Evolutionary conservation across 805 yeast species (phyloP).

Genomic region (Pichia heedii): DNA sequence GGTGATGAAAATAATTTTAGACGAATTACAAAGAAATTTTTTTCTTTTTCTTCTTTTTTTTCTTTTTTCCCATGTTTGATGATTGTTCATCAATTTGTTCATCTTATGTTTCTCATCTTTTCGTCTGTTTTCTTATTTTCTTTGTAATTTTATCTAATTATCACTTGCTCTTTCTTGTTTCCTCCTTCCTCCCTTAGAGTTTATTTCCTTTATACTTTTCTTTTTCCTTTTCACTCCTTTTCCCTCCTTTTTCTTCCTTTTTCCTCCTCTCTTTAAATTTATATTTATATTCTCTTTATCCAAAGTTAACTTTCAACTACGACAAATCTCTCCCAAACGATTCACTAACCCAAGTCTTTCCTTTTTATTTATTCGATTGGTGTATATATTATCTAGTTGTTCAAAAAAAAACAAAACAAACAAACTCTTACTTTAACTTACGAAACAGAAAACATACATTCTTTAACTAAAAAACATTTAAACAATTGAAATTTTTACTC

Average conservation of each 20-base stretch:
- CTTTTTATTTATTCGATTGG: slow-evolving; percentile 1
- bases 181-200: too few relatives aligned
- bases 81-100: too few relatives aligned
- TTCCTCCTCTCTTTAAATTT: not conserved
- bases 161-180: too few relatives aligned
- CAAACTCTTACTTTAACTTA: not conserved
- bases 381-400: not conserved
- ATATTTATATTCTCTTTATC: too few relatives aligned
- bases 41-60: not conserved
- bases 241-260: not conserved
- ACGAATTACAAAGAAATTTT: too few relatives aligned
- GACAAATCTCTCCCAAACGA: not conserved
- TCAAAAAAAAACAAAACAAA: not conserved
- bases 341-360: slow-evolving; percentile 7
- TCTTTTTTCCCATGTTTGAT: not conserved
- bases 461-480: too few relatives aligned
- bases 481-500: not conserved
- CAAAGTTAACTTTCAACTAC: not conserved
- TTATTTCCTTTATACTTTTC: too few relatives aligned
- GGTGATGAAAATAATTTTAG: too few relatives aligned
- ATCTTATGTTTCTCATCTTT: too few relatives aligned
- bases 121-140: too few relatives aligned
- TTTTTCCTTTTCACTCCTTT: not conserved
- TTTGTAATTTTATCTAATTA: too few relatives aligned
- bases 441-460: not conserved